Evolutionary conservation across 352 stramenopile species (phyloP).

Genomic region (Globisporangium cederbergense): DNA sequence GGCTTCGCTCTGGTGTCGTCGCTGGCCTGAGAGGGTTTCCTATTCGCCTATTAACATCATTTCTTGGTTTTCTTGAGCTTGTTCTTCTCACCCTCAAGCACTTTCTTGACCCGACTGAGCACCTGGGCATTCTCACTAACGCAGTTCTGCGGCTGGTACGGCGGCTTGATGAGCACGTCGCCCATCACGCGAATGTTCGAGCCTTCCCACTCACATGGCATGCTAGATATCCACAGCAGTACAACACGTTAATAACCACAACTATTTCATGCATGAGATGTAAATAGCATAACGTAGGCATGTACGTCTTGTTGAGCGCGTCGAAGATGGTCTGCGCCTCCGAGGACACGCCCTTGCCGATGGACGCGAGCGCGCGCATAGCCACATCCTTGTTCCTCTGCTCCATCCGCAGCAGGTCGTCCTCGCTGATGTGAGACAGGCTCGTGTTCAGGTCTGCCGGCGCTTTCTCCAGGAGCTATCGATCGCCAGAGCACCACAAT

Average conservation of each 20-base stretch:
- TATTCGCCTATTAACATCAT: conserved; percentile 18
- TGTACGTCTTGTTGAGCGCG: conserved; percentile 87
- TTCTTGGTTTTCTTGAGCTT: conserved; percentile 68
- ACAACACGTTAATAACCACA: background rate
- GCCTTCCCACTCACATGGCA: conserved; percentile 83
- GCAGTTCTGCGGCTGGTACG: conserved; percentile 80
- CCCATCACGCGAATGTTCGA: conserved; percentile 83
- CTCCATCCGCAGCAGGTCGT: conserved; percentile 71
- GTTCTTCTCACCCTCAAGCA: conserved; percentile 76
- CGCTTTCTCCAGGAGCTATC: conserved; percentile 47
- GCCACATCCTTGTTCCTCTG: conserved; percentile 69
- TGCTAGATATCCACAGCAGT: conserved; percentile 27
- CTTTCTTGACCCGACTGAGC: conserved; percentile 81
- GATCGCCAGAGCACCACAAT: background rate
- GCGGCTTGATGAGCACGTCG: conserved; percentile 81
- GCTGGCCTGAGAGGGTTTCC: background rate
- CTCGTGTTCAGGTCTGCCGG: conserved; percentile 39
- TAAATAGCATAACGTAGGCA: background rate
- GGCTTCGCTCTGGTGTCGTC: background rate
- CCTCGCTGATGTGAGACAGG: conserved; percentile 55
- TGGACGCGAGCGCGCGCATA: conserved; percentile 71
- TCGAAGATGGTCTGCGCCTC: conserved; percentile 84
- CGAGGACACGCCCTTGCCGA: conserved; percentile 65
- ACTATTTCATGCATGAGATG: background rate
- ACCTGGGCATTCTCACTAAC: conserved; percentile 68